Conservation (phyloP, 192 early-diverging fungal species). For the Diversispora epigaea region DNA sequence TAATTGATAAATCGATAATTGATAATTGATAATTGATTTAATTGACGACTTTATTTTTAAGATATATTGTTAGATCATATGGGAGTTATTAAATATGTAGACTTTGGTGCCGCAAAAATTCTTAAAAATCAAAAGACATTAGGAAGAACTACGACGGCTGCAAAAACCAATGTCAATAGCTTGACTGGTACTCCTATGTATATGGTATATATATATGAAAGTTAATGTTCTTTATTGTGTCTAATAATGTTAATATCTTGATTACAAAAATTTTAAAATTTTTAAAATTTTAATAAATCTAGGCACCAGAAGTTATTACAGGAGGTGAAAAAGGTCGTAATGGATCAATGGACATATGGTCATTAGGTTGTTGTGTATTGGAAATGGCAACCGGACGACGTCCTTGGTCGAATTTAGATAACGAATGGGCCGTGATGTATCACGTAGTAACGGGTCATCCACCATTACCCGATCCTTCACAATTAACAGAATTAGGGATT, state of each 20-base stretch:
- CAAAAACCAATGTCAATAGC: conserved; percentile 60
- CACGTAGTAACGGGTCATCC: conserved; percentile 78
- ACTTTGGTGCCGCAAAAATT: conserved; percentile 91
- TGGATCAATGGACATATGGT: conserved; percentile 91
- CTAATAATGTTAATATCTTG: not conserved
- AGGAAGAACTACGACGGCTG: conserved; percentile 41
- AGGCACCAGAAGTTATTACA: conserved; percentile 80
- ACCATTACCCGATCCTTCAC: conserved; percentile 68
- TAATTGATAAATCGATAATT: not conserved
- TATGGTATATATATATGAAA: conserved; percentile 45
- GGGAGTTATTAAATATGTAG: conserved; percentile 80
- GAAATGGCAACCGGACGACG: conserved; percentile 89
- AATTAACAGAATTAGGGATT: conserved; percentile 66
- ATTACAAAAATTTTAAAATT: not conserved
- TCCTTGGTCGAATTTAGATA: conserved; percentile 87
- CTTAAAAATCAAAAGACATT: conserved; percentile 71
- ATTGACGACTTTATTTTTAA: conserved; percentile 27
- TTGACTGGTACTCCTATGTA: conserved; percentile 65
- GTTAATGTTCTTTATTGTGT: not conserved
- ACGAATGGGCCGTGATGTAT: conserved; percentile 95
- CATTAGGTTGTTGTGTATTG: conserved; percentile 84
- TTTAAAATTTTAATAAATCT: not conserved
- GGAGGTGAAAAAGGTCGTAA: conserved; percentile 71
- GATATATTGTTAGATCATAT: conserved; percentile 78
- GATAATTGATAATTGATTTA: not conserved